Evolutionary conservation across 768 basidiomycete genomes (phyloP).

Genomic region (Trametes villosa): DNA sequence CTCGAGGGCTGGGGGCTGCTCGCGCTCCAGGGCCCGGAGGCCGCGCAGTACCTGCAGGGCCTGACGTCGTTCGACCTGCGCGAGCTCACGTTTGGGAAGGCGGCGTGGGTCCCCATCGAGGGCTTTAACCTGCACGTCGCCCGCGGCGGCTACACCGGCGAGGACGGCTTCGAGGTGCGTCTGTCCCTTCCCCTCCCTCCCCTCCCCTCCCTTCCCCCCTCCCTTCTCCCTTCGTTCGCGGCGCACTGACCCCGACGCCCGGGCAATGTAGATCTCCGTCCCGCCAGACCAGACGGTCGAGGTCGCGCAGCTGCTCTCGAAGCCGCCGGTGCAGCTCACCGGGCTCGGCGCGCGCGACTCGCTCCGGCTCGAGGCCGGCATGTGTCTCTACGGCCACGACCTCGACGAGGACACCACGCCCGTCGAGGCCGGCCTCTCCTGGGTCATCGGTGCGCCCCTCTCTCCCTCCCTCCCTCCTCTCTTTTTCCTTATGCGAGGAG

Average conservation of each 20-base stretch:
- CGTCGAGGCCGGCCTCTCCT: slow-evolving; percentile 88
- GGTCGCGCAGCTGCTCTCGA: slow-evolving; percentile 65
- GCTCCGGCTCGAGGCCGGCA: slow-evolving; percentile 92
- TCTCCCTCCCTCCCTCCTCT: too few species aligned
- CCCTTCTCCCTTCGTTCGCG: neutral
- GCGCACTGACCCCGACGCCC: neutral
- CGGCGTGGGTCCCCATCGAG: slow-evolving; percentile 78
- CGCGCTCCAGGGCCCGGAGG: slow-evolving; percentile 91
- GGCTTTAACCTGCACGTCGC: slow-evolving; percentile 85
- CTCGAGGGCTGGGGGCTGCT: slow-evolving; percentile 86
- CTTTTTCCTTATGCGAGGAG: neutral
- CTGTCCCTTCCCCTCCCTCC: slow-evolving; percentile 1
- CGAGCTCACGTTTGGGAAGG: slow-evolving; percentile 81
- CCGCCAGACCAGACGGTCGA: slow-evolving; percentile 77
- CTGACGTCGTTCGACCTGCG: slow-evolving; percentile 76
- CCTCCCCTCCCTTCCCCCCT: neutral
- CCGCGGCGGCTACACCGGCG: slow-evolving; percentile 96
- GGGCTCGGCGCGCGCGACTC: slow-evolving; percentile 94
- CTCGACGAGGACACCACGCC: slow-evolving; percentile 86
- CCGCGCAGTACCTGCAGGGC: slow-evolving; percentile 77
- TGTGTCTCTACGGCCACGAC: slow-evolving; percentile 96
- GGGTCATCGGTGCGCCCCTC: slow-evolving; percentile 87
- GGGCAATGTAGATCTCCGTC: slow-evolving; percentile 78
- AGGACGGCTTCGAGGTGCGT: slow-evolving; percentile 94
- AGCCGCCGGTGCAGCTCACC: slow-evolving; percentile 74